A percentile compares a stretch with the other conserved stretches of the same genome.
Evolutionary conservation across 345 rosid species (phyloP).

Genomic region (Citrus trifoliata): DNA sequence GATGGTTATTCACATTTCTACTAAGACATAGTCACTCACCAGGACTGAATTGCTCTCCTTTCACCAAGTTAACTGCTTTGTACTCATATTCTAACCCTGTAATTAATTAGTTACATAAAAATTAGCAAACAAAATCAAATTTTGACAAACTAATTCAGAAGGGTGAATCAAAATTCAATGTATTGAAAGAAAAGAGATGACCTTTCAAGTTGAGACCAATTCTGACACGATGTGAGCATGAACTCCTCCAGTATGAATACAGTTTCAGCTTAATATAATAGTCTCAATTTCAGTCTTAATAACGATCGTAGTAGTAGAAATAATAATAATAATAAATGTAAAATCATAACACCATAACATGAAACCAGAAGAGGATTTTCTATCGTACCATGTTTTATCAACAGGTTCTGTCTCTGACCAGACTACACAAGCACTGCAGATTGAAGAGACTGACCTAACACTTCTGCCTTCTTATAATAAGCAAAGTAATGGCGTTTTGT

Average conservation of each 20-base stretch:
- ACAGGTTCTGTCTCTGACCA: not conserved
- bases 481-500: too few relatives aligned
- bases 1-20: too few relatives aligned
- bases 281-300: not conserved
- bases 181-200: not conserved
- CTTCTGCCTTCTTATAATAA: too few relatives aligned
- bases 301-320: not conserved
- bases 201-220: conserved; percentile 83
- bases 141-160: not conserved
- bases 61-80: conserved; percentile 49
- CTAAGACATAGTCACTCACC: conserved; percentile 28
- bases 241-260: conserved; percentile 75
- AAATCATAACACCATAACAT: not conserved
- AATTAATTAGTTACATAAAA: not conserved
- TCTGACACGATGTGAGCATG: conserved; percentile 72
- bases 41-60: conserved; percentile 59
- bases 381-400: not conserved
- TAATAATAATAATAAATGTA: not conserved
- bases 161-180: not conserved
- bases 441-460: too few relatives aligned
- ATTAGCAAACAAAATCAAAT: not conserved
- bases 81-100: conserved; percentile 71
- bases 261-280: conserved; percentile 32
- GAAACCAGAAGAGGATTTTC: not conserved
- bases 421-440: too few relatives aligned